Base-by-base conservation (phyloP, 1,284 basidiomycete genomes). In the Papiliotrema flavescens region DNA sequence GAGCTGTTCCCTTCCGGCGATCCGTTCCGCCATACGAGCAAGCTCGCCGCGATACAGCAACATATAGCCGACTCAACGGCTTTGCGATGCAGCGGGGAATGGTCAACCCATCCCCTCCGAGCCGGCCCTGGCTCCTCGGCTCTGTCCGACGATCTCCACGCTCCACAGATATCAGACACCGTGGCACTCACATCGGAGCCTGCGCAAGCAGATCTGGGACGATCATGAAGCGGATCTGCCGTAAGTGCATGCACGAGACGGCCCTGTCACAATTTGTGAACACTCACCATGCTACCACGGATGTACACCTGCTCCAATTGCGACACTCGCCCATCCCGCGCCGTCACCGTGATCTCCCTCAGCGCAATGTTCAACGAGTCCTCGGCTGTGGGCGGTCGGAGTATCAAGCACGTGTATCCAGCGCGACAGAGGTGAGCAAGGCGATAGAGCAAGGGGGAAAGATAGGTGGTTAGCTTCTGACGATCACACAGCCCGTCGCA, bases 241-340 rank as follows among this genome's bases (percentile, higher is more conserved):
- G 34, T 43, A 17, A 43, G 42, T 26, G 7, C 11, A 7, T 37
- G 35, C 11, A 17, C 34, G 20, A 7, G 14, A 20, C 23, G 45
- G 34, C 26, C 9, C n/a, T 14, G 6, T 44, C 42, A 23, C 42
- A 15, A 37, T 35, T n/a, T 13, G 14, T 13, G 22, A 28, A 9
- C 32, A 72, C 75, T 57, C 56, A 77, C 75, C 90, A 98, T 97
- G 76, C 90, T 94, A 63, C 96, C 96, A 64, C 96, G 84, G 68
- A 99, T 98, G 79, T 98, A 99, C 41, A 98, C 94, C 78, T 97
- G 95, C 80, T 98, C 95, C 53, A 99, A 82, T 76, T 98, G 96
- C n/a, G 94, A 95, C 42, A 98, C 92, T 70, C 96, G 90, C 46
- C 96, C 96, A 81, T 99, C 96, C 55, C 95, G 86, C 53, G 90